Conservation (phyloP, 1,284 basidiomycete genomes). For the Marasmius sp. region DNA sequence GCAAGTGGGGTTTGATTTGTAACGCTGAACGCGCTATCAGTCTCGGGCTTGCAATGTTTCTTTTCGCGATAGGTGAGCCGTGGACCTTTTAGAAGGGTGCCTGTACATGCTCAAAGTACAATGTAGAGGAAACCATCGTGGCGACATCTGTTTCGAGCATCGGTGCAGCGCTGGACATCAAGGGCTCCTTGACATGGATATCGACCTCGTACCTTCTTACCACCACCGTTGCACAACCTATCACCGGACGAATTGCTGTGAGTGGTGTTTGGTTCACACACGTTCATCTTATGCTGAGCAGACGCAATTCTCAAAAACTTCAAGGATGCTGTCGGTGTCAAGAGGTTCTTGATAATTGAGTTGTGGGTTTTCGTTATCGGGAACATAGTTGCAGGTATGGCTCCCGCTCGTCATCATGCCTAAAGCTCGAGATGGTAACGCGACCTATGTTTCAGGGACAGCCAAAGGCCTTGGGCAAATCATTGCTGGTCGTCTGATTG, state of each 20-base stretch:
- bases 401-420: neutral
- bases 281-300: too few species aligned
- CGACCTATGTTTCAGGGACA: slow-evolving; percentile 22
- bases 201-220: slow-evolving; percentile 33
- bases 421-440: neutral
- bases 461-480: slow-evolving; percentile 37
- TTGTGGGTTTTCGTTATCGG: slow-evolving; percentile 41
- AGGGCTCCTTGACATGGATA: slow-evolving; percentile 32
- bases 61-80: slow-evolving; percentile 31
- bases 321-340: slow-evolving; percentile 31
- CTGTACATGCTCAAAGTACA: neutral
- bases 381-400: slow-evolving; percentile 31
- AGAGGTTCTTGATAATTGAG: slow-evolving; percentile 26
- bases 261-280: neutral
- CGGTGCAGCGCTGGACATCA: slow-evolving; percentile 26
- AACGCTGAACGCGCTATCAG: slow-evolving; percentile 13
- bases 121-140: slow-evolving; percentile 32
- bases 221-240: slow-evolving; percentile 30
- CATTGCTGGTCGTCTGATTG: slow-evolving; percentile 36
- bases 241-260: slow-evolving; percentile 30
- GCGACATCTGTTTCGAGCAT: slow-evolving; percentile 30
- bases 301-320: neutral
- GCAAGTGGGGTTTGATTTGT: neutral
- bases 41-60: slow-evolving; percentile 27
- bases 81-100: neutral